Conservation (phyloP, 805 yeast genomes). For the Pichia membranifaciens region DNA sequence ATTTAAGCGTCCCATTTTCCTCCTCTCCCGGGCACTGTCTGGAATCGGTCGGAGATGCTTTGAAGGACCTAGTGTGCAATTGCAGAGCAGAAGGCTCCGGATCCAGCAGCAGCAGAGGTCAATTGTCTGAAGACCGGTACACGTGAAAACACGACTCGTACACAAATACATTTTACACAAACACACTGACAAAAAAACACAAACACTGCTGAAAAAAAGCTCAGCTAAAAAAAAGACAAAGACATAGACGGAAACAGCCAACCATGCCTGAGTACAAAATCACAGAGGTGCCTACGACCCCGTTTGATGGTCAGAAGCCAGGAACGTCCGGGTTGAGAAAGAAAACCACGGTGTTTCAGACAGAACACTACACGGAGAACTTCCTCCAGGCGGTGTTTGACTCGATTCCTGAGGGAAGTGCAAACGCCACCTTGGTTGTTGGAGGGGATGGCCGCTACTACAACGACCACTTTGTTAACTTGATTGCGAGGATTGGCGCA, state of each 20-base stretch:
- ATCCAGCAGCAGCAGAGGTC: no score
- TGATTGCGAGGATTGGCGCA: constrained; percentile 77
- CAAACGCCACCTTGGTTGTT: constrained; percentile 71
- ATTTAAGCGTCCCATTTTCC: no score
- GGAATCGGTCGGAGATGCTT: no score
- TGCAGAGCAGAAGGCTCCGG: no score
- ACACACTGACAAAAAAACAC: no score
- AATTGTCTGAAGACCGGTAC: no score
- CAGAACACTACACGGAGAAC: constrained; percentile 81
- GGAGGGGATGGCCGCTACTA: constrained; percentile 98
- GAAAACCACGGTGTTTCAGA: constrained; percentile 77
- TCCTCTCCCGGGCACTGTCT: no score
- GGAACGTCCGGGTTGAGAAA: constrained; percentile 97
- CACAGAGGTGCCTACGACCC: constrained; percentile 50
- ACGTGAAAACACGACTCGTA: no score
- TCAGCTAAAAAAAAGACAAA: no score
- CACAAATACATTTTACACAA: no score
- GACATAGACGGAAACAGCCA: no score
- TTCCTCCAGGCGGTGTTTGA: constrained; percentile 81
- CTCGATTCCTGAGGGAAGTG: constrained; percentile 85
- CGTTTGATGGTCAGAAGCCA: constrained; percentile 90
- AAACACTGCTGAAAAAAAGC: not conserved
- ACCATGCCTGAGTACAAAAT: constrained; percentile 10
- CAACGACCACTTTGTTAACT: constrained; percentile 72
- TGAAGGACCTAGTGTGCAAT: no score